These are phyloP conservation scores for Phytomonas sp. DNA, from an alignment of 208 protist genomes.

Conservation along the genomic window DNA sequence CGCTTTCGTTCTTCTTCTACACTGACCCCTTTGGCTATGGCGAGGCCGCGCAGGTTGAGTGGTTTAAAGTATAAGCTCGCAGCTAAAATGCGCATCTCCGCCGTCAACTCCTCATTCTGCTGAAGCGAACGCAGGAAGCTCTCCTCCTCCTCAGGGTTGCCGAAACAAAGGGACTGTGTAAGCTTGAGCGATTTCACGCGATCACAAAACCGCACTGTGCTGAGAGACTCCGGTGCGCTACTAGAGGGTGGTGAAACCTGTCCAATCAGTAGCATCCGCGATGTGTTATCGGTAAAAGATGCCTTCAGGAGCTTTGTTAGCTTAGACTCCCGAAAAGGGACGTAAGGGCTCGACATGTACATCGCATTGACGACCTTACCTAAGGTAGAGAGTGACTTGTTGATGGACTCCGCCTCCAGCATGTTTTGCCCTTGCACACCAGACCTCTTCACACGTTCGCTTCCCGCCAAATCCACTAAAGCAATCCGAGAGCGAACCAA, in stretches of 20 bases:
- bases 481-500: conserved; percentile 88
- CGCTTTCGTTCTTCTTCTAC: conserved; percentile 24
- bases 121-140: conserved; percentile 43
- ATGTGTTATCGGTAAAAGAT: conserved; percentile 49
- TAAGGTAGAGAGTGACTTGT: conserved; percentile 80
- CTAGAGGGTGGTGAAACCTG: conserved; percentile 57
- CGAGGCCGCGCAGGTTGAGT: conserved; percentile 21
- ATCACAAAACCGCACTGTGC: conserved; percentile 85
- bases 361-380: conserved; percentile 85
- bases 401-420: conserved; percentile 89
- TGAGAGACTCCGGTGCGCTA: conserved; percentile 63
- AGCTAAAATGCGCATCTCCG: conserved; percentile 68
- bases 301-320: conserved; percentile 89
- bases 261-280: conserved; percentile 78
- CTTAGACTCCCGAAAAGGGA: conserved; percentile 89
- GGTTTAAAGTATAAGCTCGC: conserved; percentile 52
- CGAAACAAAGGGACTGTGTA: conserved; percentile 27
- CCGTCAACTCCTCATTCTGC: conserved; percentile 54
- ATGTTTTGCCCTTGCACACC: conserved; percentile 75
- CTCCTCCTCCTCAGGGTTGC: conserved; percentile 50
- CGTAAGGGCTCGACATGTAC: conserved; percentile 57
- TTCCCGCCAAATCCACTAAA: conserved; percentile 95
- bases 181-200: conserved; percentile 80
- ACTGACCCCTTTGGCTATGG: conserved; percentile 25
- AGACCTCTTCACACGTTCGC: conserved; percentile 88